These are phyloP conservation scores for Solanum gracilifrons DNA, from an alignment of 257 asterid species.

Conservation along the genomic window DNA sequence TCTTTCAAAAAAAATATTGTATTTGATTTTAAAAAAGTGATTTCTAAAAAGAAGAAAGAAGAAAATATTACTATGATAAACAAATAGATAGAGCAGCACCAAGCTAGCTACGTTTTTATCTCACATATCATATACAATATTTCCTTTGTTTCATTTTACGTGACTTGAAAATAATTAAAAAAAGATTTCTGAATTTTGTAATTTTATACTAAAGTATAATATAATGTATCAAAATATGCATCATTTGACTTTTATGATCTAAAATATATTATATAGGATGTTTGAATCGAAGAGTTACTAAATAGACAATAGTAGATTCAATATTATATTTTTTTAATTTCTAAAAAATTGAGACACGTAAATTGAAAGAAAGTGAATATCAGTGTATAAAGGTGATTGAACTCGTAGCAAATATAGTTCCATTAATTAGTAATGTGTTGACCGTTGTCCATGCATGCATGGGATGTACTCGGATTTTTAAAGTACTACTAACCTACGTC, in stretches of 20 bases:
- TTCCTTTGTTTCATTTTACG: not conserved
- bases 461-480: not conserved
- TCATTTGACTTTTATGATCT: not conserved
- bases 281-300: not conserved
- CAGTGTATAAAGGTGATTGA: not conserved
- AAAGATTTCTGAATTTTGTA: not conserved
- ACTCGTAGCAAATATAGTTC: not conserved
- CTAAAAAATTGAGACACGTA: not conserved
- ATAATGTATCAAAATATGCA: not conserved
- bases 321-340: not conserved
- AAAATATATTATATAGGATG: not conserved
- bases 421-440: not conserved
- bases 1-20: not conserved
- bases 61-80: not conserved
- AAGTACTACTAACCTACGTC: not conserved
- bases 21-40: not conserved
- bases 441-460: not conserved
- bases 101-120: not conserved
- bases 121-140: not conserved
- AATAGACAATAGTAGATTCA: not conserved
- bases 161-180: not conserved
- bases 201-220: not conserved
- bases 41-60: not conserved
- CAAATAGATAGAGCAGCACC: not conserved
- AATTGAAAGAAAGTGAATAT: not conserved